Conservation (phyloP, 768 basidiomycete genomes). For the Collybia mongolica region DNA sequence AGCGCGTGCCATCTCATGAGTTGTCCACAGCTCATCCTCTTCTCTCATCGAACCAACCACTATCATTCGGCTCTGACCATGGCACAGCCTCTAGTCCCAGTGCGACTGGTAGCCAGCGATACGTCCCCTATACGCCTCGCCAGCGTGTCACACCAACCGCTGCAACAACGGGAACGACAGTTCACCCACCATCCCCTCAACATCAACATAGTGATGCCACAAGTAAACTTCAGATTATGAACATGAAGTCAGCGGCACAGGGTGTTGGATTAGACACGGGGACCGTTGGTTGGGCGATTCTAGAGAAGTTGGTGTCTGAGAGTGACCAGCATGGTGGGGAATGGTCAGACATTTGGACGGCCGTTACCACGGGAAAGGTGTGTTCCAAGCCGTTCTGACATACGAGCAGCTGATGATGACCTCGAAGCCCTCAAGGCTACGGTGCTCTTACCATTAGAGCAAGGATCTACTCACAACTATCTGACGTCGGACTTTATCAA, state of each 20-base stretch:
- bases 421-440: constrained; percentile 54
- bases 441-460: constrained; percentile 74
- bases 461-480: constrained; percentile 45
- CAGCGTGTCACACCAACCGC: constrained; percentile 52
- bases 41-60: constrained; percentile 40
- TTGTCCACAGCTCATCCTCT: constrained; percentile 63
- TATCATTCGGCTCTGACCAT: constrained; percentile 28
- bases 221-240: constrained; percentile 67
- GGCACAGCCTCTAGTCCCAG: constrained; percentile 3
- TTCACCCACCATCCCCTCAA: constrained; percentile 44
- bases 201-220: constrained; percentile 59
- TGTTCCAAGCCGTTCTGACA: constrained; percentile 15
- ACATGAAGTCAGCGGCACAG: constrained; percentile 73
- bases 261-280: constrained; percentile 60
- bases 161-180: constrained; percentile 48
- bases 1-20: constrained; percentile 49
- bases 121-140: constrained; percentile 77
- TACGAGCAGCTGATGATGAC: not conserved
- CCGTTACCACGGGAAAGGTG: constrained; percentile 68
- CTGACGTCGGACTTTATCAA: constrained; percentile 75
- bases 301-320: constrained; percentile 63
- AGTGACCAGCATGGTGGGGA: constrained; percentile 53
- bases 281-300: constrained; percentile 73
- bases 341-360: constrained; percentile 70
- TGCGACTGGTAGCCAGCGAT: constrained; percentile 37